Evolutionary conservation across 805 yeast species (phyloP), one percentile per base, ranked within the genome.

Genomic region (Candida hispaniensis): DNA sequence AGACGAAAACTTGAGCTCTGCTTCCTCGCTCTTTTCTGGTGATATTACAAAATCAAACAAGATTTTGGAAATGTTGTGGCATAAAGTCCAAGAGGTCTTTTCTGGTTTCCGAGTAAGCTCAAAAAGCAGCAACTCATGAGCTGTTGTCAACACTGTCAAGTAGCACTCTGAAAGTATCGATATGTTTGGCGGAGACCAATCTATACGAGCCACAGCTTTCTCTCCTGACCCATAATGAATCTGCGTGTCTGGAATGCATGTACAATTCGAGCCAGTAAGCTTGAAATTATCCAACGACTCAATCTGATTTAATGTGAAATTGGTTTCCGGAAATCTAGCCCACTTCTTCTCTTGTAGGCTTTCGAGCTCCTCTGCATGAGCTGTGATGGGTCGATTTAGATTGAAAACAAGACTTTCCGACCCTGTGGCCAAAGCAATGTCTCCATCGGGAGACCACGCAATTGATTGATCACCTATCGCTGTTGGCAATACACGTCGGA

Each of bases 281-380:
- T 27, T 7, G 7, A 23, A 7, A 3, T 10, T 11, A 14, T 32
- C 36, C 36, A 32, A 23, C 7, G 23, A 4, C 17, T 32, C 36
- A n/a, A 28, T 18, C 36, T 32, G 23, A 28, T 32, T 32, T 14
- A 32, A 23, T 16, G 36, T 32, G 36, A 32, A 32, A 14, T 32
- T 32, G 16, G 36, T 32, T 7, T 32, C 36, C 11, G 36, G 36
- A 9, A 32, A 32, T 18, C 24, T 27, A 9, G 36, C 36, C 36
- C 36, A 32, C 7, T 32, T 32, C 7, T 28, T 12, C 28, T 32
- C 36, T 3, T 28, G 36, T n/a, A 32, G 28, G n/a, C 36, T 32
- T 14, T 32, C 36, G 18, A 32, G 23, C 22, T 32, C 36, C 4
- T 32, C 36, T 7, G 23, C 36, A 14, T 28, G 36, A n/a, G 28